Evolutionary conservation across 129 eudicot genomes (phyloP).

Genomic region (Escallonia herrerae): DNA sequence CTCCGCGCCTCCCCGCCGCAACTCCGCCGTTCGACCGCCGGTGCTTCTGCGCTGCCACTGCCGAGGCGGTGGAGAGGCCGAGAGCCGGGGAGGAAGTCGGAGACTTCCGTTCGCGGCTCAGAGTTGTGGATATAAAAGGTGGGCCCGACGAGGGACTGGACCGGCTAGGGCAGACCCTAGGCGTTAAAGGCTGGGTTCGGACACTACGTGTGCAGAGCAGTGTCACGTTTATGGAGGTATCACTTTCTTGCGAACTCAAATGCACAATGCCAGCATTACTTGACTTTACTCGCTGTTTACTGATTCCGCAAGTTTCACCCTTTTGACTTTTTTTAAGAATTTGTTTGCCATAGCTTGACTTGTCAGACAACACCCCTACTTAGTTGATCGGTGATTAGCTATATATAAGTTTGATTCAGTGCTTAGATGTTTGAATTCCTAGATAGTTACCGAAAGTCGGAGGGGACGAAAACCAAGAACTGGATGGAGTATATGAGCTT

Average conservation of each 20-base stretch:
- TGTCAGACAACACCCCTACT: no score
- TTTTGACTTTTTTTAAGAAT: no score
- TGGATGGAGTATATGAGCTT: no score
- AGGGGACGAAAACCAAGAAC: no score
- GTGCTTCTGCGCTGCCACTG: conserved; percentile 31
- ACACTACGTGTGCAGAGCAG: conserved; percentile 86
- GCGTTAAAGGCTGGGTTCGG: conserved; percentile 84
- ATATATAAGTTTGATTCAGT: not conserved
- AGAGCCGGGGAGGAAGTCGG: conserved; percentile 35
- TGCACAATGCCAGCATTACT: not conserved
- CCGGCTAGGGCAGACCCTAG: conserved; percentile 54
- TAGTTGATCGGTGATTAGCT: not conserved
- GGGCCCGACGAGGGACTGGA: conserved; percentile 73
- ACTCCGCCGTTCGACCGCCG: conserved; percentile 17
- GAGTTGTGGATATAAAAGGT: conserved; percentile 69
- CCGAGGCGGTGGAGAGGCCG: conserved; percentile 29
- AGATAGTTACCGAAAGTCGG: no score
- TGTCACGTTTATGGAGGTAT: conserved; percentile 91
- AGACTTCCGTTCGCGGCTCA: conserved; percentile 54
- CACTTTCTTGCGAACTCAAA: not conserved
- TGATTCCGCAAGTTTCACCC: not conserved
- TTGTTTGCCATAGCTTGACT: no score
- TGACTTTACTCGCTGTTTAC: not conserved
- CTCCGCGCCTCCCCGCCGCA: conserved; percentile 19
- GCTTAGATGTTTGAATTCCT: not conserved